Conservation (phyloP, 2,329 filamentous ascomycete genomes). For the Trichoderma sp. region DNA sequence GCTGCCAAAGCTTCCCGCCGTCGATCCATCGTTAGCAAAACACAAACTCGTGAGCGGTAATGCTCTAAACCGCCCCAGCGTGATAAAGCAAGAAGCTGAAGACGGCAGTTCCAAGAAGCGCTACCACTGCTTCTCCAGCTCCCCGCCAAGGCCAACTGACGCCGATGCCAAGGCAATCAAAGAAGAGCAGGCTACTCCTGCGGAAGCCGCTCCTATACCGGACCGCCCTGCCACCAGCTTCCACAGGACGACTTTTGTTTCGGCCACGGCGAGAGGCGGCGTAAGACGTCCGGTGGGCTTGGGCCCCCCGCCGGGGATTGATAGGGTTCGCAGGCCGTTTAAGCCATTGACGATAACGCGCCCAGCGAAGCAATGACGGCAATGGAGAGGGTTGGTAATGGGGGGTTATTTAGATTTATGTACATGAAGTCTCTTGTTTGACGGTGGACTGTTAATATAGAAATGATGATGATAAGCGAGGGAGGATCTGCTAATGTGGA, state of each 20-base stretch:
- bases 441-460: background rate
- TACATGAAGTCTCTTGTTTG: background rate
- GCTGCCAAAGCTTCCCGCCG: slow-evolving; percentile 28
- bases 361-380: slow-evolving; percentile 32
- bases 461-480: background rate
- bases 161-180: slow-evolving; percentile 29
- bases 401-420: background rate
- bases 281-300: slow-evolving; percentile 50
- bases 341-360: slow-evolving; percentile 58
- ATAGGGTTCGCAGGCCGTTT: slow-evolving; percentile 56
- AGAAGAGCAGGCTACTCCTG: slow-evolving; percentile 22
- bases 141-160: slow-evolving; percentile 44
- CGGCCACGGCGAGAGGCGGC: slow-evolving; percentile 37
- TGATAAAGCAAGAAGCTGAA: slow-evolving; percentile 31
- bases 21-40: slow-evolving; percentile 36
- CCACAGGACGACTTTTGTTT: slow-evolving; percentile 54
- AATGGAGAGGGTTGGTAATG: background rate
- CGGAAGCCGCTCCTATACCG: slow-evolving; percentile 34
- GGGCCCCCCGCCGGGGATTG: slow-evolving; percentile 51
- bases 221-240: slow-evolving; percentile 46
- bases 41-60: slow-evolving; percentile 48
- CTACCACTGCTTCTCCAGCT: slow-evolving; percentile 63
- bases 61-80: slow-evolving; percentile 40
- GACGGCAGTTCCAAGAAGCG: slow-evolving; percentile 40
- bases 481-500: background rate